Evolutionary conservation across 2,329 filamentous ascomycete genomes (phyloP).

Genomic region (Colletotrichum musae): DNA sequence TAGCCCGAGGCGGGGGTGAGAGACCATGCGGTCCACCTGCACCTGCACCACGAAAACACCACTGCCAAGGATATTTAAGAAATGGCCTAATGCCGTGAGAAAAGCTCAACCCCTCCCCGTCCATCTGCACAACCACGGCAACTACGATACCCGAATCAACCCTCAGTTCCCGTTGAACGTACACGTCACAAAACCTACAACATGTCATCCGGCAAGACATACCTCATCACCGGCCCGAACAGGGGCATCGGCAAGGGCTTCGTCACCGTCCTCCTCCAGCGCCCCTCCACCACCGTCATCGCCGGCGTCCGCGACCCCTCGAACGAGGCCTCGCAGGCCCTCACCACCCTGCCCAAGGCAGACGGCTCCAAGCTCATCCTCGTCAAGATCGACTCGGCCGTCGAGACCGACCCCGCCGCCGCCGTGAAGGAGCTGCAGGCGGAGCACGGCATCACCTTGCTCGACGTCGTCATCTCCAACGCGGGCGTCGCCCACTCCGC

Average conservation of each 20-base stretch:
- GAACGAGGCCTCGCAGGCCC: conserved; percentile 46
- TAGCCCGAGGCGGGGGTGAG: no score
- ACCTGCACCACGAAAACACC: no score
- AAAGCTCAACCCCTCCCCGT: no score
- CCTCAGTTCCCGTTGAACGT: no score
- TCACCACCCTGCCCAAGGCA: conserved; percentile 54
- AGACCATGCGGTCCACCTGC: no score
- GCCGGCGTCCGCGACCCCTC: conserved; percentile 55
- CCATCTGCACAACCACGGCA: no score
- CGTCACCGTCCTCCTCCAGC: conserved; percentile 18
- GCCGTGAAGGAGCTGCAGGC: conserved; percentile 50
- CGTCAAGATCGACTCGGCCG: conserved; percentile 57
- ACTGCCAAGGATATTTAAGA: no score
- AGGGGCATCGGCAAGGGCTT: conserved; percentile 36
- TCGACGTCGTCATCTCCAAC: conserved; percentile 70
- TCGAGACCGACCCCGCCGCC: conserved; percentile 49
- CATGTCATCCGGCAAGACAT: conserved; percentile 50
- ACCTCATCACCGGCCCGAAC: conserved; percentile 53
- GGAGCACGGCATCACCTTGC: conserved; percentile 52
- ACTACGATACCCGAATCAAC: no score
- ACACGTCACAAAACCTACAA: background rate
- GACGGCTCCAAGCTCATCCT: conserved; percentile 54
- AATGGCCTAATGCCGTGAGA: no score
- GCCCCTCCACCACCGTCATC: conserved; percentile 52
- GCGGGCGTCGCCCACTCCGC: conserved; percentile 54